Conservation (phyloP, 2,329 filamentous ascomycete species). For the Alternaria arborescens region DNA sequence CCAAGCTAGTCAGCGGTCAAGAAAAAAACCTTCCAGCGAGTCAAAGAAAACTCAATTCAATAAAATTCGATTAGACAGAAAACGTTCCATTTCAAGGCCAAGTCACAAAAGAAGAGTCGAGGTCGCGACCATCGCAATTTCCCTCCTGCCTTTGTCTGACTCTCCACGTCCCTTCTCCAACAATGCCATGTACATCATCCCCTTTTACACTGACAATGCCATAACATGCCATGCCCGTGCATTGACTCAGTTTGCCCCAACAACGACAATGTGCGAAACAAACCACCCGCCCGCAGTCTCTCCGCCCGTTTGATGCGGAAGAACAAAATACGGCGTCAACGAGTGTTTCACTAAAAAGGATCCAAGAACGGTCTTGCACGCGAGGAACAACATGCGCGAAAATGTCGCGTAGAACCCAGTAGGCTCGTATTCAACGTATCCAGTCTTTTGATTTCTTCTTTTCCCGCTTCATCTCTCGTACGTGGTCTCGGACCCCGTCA, state of each 20-base stretch:
- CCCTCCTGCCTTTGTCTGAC: slow-evolving; percentile 5
- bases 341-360: slow-evolving; percentile 9
- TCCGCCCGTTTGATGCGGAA: not conserved
- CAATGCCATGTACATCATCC: slow-evolving; percentile 10
- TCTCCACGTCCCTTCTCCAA: slow-evolving; percentile 1
- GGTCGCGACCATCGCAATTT: slow-evolving; percentile 18
- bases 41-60: slow-evolving; percentile 6
- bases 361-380: slow-evolving; percentile 1
- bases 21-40: not conserved
- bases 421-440: slow-evolving; percentile 3
- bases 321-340: not conserved
- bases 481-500: slow-evolving; percentile 6
- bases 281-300: slow-evolving; percentile 3
- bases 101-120: not conserved
- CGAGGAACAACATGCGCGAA: not conserved
- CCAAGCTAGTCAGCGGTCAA: not conserved
- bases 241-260: not conserved
- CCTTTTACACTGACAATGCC: not conserved
- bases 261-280: not conserved
- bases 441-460: not conserved
- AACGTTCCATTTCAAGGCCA: slow-evolving; percentile 4
- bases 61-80: slow-evolving; percentile 1
- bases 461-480: not conserved
- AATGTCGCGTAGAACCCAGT: slow-evolving; percentile 8
- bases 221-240: not conserved